Evolutionary conservation across 257 asterid genomes (phyloP).

Genomic region (Solanum pennellii): DNA sequence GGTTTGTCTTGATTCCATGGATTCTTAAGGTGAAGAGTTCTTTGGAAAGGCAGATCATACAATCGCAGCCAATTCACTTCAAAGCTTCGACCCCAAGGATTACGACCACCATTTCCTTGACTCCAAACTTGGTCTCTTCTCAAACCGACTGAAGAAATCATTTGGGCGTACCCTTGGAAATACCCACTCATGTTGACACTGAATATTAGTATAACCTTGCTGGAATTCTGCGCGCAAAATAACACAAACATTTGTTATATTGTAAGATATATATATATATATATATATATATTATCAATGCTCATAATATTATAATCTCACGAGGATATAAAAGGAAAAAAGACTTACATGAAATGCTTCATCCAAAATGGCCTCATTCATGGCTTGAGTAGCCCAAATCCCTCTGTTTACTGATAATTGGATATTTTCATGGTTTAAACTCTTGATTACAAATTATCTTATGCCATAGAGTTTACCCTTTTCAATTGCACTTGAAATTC

Average conservation of each 20-base stretch:
- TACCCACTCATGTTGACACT: constrained; percentile 97
- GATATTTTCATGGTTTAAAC: constrained; percentile 82
- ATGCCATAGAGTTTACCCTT: constrained; percentile 30
- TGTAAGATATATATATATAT: neutral
- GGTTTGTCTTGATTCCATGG: constrained; percentile 86
- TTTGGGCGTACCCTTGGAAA: constrained; percentile 97
- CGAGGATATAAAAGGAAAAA: constrained; percentile 2
- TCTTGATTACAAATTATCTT: constrained; percentile 89
- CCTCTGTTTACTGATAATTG: constrained; percentile 70
- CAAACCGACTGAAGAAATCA: constrained; percentile 84
- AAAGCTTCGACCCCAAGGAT: constrained; percentile 93
- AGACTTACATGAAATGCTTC: constrained; percentile 85
- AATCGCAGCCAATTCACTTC: constrained; percentile 77
- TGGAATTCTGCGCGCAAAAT: constrained; percentile 55
- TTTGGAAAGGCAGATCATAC: constrained; percentile 71
- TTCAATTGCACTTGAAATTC: constrained; percentile 38
- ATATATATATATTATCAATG: neutral
- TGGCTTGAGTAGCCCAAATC: constrained; percentile 97
- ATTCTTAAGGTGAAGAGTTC: constrained; percentile 84
- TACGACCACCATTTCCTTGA: constrained; percentile 59
- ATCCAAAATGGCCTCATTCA: constrained; percentile 94
- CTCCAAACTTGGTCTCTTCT: constrained; percentile 79
- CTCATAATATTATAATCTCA: neutral
- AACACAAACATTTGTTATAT: neutral
- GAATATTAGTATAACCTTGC: constrained; percentile 89